Percentiles rank a stretch among this genome's conserved stretches.
Evolutionary conservation across 139 green algal genomes (phyloP).

Genomic region (Yamagishiella unicocca): DNA sequence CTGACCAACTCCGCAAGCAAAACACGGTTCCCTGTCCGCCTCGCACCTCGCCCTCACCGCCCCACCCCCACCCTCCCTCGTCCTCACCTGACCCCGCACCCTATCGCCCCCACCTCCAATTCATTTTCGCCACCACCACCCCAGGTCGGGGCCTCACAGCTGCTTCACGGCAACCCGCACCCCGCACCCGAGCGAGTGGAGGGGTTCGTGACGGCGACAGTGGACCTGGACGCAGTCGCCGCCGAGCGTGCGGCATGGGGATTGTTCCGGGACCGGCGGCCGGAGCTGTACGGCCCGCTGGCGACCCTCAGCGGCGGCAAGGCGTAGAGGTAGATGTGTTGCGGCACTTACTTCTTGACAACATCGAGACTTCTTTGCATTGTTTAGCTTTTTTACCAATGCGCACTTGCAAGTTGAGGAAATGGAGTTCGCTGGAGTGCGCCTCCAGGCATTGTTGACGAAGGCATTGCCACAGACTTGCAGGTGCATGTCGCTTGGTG

Average conservation of each 20-base stretch:
- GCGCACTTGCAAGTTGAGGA: too few species aligned
- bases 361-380: background rate
- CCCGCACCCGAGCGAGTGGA: conserved; percentile 63
- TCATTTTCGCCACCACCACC: background rate
- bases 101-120: background rate
- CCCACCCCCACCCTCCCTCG: too few species aligned
- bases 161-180: background rate
- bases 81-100: background rate
- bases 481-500: background rate
- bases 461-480: background rate
- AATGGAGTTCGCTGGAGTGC: background rate
- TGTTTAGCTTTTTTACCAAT: too few species aligned
- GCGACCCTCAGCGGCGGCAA: conserved; percentile 54
- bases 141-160: background rate
- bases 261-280: conserved; percentile 83
- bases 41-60: too few species aligned
- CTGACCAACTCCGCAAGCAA: background rate
- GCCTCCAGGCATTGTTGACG: background rate
- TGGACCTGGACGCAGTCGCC: conserved; percentile 78
- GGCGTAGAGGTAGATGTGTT: background rate
- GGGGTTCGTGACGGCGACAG: conserved; percentile 70
- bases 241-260: conserved; percentile 74
- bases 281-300: conserved; percentile 81
- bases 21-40: too few species aligned
- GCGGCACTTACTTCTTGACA: background rate